These are phyloP conservation scores for Simmondsia chinensis DNA, from an alignment of 148 eudicot species.

Conservation along the genomic window DNA sequence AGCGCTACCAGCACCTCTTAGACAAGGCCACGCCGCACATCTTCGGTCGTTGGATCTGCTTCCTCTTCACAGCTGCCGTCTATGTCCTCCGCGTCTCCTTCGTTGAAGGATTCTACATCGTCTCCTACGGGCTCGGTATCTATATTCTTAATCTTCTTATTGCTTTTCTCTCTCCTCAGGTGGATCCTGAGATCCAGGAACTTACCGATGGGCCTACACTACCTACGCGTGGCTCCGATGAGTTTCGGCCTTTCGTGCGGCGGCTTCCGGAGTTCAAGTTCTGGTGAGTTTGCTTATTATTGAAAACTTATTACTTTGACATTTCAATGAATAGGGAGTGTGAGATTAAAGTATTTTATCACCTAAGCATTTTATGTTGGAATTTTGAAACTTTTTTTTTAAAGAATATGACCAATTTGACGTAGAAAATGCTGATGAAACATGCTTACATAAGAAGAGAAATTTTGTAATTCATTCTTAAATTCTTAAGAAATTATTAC, in stretches of 20 bases:
- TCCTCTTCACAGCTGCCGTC: constrained; percentile 14
- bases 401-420: too few species aligned
- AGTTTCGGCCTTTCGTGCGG: constrained; percentile 46
- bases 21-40: constrained; percentile 41
- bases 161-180: constrained; percentile 46
- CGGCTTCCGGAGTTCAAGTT: constrained; percentile 47
- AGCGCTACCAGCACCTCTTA: constrained; percentile 29
- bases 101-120: constrained; percentile 35
- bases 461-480: too few species aligned
- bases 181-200: constrained; percentile 36
- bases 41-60: constrained; percentile 37
- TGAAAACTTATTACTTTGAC: too few species aligned
- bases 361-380: too few species aligned
- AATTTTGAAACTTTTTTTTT: too few species aligned
- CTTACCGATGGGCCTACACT: constrained; percentile 31
- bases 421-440: too few species aligned
- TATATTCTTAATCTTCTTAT: constrained; percentile 43
- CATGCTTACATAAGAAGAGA: too few species aligned
- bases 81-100: constrained; percentile 31
- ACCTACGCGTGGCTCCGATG: constrained; percentile 39
- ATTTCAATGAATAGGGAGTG: background rate
- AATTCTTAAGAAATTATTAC: too few species aligned
- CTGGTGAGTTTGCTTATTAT: constrained; percentile 14
- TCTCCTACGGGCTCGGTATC: constrained; percentile 43
- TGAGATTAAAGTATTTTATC: too few species aligned